A percentile compares a stretch with the other conserved stretches of the same genome.
Conservation (phyloP, 306 rosid genomes). For the Mucuna pruriens region DNA sequence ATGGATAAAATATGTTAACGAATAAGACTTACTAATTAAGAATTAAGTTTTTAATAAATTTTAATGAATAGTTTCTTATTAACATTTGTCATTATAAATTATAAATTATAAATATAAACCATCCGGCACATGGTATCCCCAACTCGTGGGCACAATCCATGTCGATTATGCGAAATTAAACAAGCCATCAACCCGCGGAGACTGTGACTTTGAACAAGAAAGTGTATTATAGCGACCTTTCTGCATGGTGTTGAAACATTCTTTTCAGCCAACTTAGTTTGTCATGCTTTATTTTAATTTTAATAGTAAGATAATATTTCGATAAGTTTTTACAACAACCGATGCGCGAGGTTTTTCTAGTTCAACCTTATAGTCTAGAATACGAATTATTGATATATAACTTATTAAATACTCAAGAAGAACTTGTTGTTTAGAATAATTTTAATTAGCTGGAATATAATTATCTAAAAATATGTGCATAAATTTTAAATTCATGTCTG, state of each 20-base stretch:
- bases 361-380: too few relatives aligned
- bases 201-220: neutral
- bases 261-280: neutral
- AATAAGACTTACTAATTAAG: too few relatives aligned
- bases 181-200: neutral
- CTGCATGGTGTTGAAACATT: neutral
- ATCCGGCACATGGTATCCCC: constrained; percentile 20
- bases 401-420: too few relatives aligned
- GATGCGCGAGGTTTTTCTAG: too few relatives aligned
- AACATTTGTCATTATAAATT: too few relatives aligned
- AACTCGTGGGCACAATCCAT: constrained; percentile 21
- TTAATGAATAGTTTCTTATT: too few relatives aligned
- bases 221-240: neutral
- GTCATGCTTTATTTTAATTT: neutral
- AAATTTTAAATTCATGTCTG: neutral
- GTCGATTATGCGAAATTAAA: neutral
- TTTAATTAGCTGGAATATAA: too few relatives aligned
- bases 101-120: neutral
- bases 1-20: too few relatives aligned
- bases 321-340: neutral
- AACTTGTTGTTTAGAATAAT: too few relatives aligned
- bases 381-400: too few relatives aligned
- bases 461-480: neutral
- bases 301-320: too few relatives aligned
- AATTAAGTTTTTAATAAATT: too few relatives aligned